These are phyloP conservation scores for Triticum dicoccoides DNA, from an alignment of 176 grass and related monocot genomes.

Conservation along the genomic window DNA sequence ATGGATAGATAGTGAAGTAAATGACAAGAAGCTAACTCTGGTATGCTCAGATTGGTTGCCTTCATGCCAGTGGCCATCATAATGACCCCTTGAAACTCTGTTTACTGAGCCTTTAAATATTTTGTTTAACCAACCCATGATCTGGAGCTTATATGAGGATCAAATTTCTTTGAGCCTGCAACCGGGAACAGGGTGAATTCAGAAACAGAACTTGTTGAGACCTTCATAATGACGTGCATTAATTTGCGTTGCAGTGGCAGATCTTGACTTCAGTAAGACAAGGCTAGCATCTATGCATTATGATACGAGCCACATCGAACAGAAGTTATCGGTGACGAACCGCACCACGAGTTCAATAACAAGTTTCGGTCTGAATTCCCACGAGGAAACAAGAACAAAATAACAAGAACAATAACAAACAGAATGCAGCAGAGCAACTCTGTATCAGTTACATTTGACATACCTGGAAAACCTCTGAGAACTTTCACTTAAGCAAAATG, in stretches of 20 bases:
- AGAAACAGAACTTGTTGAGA: constrained; percentile 11
- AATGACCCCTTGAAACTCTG: constrained; percentile 81
- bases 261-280: neutral
- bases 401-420: neutral
- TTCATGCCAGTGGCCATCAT: constrained; percentile 54
- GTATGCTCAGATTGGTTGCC: constrained; percentile 28
- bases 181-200: neutral
- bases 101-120: constrained; percentile 70
- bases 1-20: neutral
- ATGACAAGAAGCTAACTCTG: constrained; percentile 36
- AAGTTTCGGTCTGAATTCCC: neutral
- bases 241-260: neutral
- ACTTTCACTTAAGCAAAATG: neutral
- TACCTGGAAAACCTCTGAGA: constrained; percentile 1
- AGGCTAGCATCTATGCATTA: neutral
- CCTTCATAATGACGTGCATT: neutral
- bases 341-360: neutral
- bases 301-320: neutral
- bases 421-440: neutral
- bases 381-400: neutral
- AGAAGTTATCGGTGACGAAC: neutral
- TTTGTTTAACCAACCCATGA: constrained; percentile 78
- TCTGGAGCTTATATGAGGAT: constrained; percentile 4
- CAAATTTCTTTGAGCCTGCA: constrained; percentile 27
- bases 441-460: neutral